These are phyloP conservation scores for Kandelia obovata DNA, from an alignment of 345 rosid species.

Conservation along the genomic window DNA sequence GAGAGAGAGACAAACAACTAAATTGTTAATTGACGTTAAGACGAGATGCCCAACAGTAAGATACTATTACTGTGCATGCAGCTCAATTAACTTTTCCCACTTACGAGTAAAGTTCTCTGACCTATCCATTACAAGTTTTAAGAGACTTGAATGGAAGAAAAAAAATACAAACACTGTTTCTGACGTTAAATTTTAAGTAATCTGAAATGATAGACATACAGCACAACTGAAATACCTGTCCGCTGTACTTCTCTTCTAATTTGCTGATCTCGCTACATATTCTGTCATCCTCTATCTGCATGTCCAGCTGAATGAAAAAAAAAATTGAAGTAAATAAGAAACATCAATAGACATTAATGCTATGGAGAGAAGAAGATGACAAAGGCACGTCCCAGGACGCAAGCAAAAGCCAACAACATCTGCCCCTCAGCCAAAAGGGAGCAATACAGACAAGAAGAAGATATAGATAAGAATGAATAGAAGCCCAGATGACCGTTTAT, in stretches of 20 bases:
- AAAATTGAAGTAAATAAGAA: conserved; percentile 14
- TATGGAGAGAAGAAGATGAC: too few species aligned
- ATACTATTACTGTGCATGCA: too few species aligned
- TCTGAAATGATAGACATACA: conserved; percentile 7
- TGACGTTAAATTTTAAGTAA: not conserved
- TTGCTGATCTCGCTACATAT: conserved; percentile 51
- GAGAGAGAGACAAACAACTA: not conserved
- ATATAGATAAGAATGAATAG: not conserved
- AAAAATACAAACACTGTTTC: not conserved
- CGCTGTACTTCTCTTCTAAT: conserved; percentile 56
- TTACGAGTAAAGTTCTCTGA: not conserved
- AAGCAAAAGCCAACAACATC: conserved; percentile 3
- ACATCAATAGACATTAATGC: conserved; percentile 1
- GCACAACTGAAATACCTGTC: conserved; percentile 54
- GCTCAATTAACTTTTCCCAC: too few species aligned
- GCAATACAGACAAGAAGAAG: not conserved
- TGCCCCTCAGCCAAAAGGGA: not conserved
- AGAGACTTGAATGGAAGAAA: not conserved
- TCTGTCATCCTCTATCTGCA: conserved; percentile 55
- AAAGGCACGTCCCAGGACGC: too few species aligned
- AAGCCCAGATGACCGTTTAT: conserved; percentile 4
- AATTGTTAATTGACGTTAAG: not conserved
- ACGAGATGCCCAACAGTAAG: too few species aligned
- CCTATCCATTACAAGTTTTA: conserved; percentile 1
- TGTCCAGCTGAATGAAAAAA: conserved; percentile 47